Base-by-base conservation (phyloP, 805 yeast species). In the Lachancea meyersii region DNA sequence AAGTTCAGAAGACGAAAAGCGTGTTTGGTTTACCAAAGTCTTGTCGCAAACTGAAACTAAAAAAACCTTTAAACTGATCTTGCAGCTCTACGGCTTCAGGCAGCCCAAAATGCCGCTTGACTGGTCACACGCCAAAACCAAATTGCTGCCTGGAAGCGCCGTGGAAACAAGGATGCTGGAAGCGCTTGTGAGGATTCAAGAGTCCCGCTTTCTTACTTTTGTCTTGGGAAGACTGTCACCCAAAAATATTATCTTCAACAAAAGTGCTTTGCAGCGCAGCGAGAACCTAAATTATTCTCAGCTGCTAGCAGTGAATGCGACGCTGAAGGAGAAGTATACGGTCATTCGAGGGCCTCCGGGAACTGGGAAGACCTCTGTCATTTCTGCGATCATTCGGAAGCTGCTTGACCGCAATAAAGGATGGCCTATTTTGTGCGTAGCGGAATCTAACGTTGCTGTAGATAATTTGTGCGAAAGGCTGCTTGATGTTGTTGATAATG, bases 341-440 rank as follows among this genome's bases (percentile, higher is more conserved):
- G 45, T 79, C n/a, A 65, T 80, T 13, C 84, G 79, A 56, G 86
- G 86, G 0, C 86, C 86, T 1, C 85, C 85, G 3, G 86, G 86
- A 3, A 80, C 86, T 0, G 86, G 86, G 22, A 80, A 80, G 53
- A 80, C 86, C 0, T 73, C 76, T 44, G 79, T 84, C 0, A 56
- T 80, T 14, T 73, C 77, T 31, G 85, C 79, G 48, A 63, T 78
- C 22, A 57, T 73, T 43, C 51, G 74, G 32, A 76, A 76, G 48
- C 64, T 76, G 34, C 57, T 77, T 40, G 72, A 69, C 35, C 72
- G 73, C 28, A 60, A 72, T 49, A 65, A 69, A 48, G 66, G 74
- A 4, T 74, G 65, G 49, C 83, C 83, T 2, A 75, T 79, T 33
- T 62, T 78, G 45, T 82, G 78, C 26, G 82, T 76, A 42, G 83